These are phyloP conservation scores for Blastobotrys peoriensis DNA, from an alignment of 805 yeast genomes.

Conservation along the genomic window DNA sequence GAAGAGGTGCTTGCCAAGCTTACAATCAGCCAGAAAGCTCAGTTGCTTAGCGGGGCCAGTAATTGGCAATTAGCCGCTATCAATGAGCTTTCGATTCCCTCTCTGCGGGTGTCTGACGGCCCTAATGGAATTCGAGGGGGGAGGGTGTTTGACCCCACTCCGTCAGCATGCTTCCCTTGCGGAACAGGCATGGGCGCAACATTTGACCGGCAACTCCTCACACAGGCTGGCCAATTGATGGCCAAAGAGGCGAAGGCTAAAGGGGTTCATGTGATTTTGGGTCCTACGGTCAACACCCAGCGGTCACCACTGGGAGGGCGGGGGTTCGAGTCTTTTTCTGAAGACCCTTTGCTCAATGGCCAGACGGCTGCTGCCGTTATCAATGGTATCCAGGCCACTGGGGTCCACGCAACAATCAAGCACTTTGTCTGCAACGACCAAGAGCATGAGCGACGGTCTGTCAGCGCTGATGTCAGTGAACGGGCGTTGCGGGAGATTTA, in stretches of 20 bases:
- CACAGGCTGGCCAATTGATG: slow-evolving; percentile 46
- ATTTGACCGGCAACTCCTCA: slow-evolving; percentile 44
- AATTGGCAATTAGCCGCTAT: slow-evolving; percentile 46
- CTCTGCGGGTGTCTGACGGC: slow-evolving; percentile 48
- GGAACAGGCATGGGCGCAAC: slow-evolving; percentile 57
- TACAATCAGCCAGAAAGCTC: slow-evolving; percentile 26
- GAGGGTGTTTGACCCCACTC: slow-evolving; percentile 43
- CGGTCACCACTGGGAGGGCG: slow-evolving; percentile 57
- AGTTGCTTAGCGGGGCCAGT: slow-evolving; percentile 38
- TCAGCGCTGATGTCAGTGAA: slow-evolving; percentile 45
- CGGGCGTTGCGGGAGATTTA: slow-evolving; percentile 62
- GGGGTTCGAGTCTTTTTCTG: slow-evolving; percentile 55
- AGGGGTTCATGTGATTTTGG: slow-evolving; percentile 44
- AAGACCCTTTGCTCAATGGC: slow-evolving; percentile 51
- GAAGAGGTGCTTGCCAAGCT: slow-evolving; percentile 19
- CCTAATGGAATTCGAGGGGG: slow-evolving; percentile 63
- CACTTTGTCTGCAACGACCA: slow-evolving; percentile 59
- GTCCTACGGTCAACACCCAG: slow-evolving; percentile 48
- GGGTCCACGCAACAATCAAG: slow-evolving; percentile 51
- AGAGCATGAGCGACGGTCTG: slow-evolving; percentile 47
- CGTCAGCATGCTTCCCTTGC: slow-evolving; percentile 54
- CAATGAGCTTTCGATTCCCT: slow-evolving; percentile 38
- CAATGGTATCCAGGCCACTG: slow-evolving; percentile 47
- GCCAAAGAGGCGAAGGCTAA: slow-evolving; percentile 49
- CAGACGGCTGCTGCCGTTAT: slow-evolving; percentile 42